Evolutionary conservation across 2,329 filamentous ascomycete species (phyloP).

Genomic region (Plenodomus lindquistii): DNA sequence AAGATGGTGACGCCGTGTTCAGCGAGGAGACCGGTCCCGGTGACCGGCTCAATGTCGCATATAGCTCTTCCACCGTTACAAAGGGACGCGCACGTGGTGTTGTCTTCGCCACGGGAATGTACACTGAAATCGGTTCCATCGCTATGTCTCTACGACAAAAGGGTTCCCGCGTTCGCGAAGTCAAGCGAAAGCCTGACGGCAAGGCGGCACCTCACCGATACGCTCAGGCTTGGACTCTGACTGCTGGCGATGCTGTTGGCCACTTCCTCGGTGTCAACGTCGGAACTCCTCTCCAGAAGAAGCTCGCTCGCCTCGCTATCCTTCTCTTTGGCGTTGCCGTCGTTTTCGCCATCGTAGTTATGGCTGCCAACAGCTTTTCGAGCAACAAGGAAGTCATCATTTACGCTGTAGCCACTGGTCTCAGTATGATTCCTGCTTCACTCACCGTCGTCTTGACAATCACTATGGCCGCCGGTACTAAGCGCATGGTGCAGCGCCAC

Average conservation of each 20-base stretch:
- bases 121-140: slow-evolving; percentile 73
- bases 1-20: slow-evolving; percentile 61
- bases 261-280: slow-evolving; percentile 46
- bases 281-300: slow-evolving; percentile 45
- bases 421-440: slow-evolving; percentile 43
- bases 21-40: slow-evolving; percentile 61
- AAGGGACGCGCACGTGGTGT: slow-evolving; percentile 70
- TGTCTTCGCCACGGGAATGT: slow-evolving; percentile 69
- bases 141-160: slow-evolving; percentile 66
- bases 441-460: slow-evolving; percentile 44
- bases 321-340: slow-evolving; percentile 39
- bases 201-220: slow-evolving; percentile 38
- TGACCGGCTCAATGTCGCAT: slow-evolving; percentile 70
- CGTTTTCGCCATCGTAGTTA: slow-evolving; percentile 41
- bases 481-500: slow-evolving; percentile 40
- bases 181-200: slow-evolving; percentile 46
- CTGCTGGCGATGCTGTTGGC: slow-evolving; percentile 45
- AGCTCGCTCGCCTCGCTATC: slow-evolving; percentile 39
- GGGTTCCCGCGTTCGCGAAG: slow-evolving; percentile 36
- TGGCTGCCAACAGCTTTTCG: slow-evolving; percentile 41
- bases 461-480: slow-evolving; percentile 45
- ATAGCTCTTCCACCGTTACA: slow-evolving; percentile 70
- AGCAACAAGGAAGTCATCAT: slow-evolving; percentile 45
- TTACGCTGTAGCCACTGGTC: slow-evolving; percentile 43
- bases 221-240: slow-evolving; percentile 56